A percentile compares a stretch with the other conserved stretches of the same genome.
Conservation (phyloP, 2,329 filamentous ascomycete species). For the Aspergillus pseudonomiae region DNA sequence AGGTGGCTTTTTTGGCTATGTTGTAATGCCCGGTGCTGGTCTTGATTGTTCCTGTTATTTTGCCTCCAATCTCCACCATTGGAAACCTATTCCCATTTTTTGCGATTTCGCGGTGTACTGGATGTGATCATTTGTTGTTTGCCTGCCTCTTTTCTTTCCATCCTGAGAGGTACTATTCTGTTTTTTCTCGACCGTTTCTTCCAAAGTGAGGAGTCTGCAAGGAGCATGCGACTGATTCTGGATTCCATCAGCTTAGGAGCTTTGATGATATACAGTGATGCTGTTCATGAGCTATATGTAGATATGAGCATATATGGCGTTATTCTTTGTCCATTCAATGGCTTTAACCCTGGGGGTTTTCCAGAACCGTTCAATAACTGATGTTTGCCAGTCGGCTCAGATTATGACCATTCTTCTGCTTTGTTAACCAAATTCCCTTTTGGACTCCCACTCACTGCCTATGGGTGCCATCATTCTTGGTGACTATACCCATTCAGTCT, state of each 20-base stretch:
- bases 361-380: slow-evolving; percentile 27
- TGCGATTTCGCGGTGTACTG: slow-evolving; percentile 22
- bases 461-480: background rate
- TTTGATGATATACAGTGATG: slow-evolving; percentile 38
- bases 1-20: slow-evolving; percentile 33
- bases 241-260: slow-evolving; percentile 24
- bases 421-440: background rate
- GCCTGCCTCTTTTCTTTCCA: slow-evolving; percentile 18
- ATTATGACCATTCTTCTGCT: background rate
- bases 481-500: background rate
- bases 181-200: slow-evolving; percentile 31
- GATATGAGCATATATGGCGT: slow-evolving; percentile 46
- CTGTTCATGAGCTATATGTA: slow-evolving; percentile 40
- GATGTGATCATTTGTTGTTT: slow-evolving; percentile 19
- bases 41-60: slow-evolving; percentile 16
- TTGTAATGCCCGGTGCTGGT: slow-evolving; percentile 23
- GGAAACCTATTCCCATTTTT: slow-evolving; percentile 17
- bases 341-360: slow-evolving; percentile 17
- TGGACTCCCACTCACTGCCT: background rate
- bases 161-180: slow-evolving; percentile 23
- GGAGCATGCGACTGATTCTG: slow-evolving; percentile 26
- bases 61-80: slow-evolving; percentile 19
- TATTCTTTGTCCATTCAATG: slow-evolving; percentile 29
- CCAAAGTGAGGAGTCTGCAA: slow-evolving; percentile 27
- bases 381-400: slow-evolving; percentile 18